Percentiles rank a stretch among this genome's conserved stretches.
These are phyloP conservation scores for Candida stauntonica DNA, from an alignment of 805 yeast genomes.

Conservation along the genomic window DNA sequence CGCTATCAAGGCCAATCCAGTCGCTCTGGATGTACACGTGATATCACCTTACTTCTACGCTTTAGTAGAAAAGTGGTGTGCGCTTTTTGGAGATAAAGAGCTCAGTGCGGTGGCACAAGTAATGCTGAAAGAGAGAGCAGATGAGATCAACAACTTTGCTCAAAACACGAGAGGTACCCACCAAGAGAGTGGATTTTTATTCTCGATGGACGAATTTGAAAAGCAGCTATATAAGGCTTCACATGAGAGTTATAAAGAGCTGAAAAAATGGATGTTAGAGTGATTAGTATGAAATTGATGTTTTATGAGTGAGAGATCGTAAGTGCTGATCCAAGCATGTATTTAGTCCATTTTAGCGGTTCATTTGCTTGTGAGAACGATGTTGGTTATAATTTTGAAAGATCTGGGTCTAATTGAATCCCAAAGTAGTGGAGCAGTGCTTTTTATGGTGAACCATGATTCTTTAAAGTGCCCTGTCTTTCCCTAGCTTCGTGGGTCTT, in stretches of 20 bases:
- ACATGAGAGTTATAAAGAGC: slow-evolving; percentile 44
- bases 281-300: too few species aligned
- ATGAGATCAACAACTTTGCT: slow-evolving; percentile 70
- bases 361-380: too few species aligned
- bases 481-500: too few species aligned
- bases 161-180: slow-evolving; percentile 32
- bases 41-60: slow-evolving; percentile 64
- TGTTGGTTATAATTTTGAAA: too few species aligned
- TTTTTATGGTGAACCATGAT: too few species aligned
- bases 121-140: slow-evolving; percentile 61
- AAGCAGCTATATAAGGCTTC: slow-evolving; percentile 51
- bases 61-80: slow-evolving; percentile 73
- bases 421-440: too few species aligned
- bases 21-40: slow-evolving; percentile 59
- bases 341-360: too few species aligned
- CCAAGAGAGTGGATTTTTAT: slow-evolving; percentile 50
- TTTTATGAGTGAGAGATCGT: too few species aligned
- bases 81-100: slow-evolving; percentile 61
- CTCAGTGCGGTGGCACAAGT: slow-evolving; percentile 44
- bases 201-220: slow-evolving; percentile 75
- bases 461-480: too few species aligned
- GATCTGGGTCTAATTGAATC: too few species aligned
- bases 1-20: slow-evolving; percentile 74
- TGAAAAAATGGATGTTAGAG: slow-evolving; percentile 38
- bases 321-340: too few species aligned